These are phyloP conservation scores for Pseudotsuga menziesii DNA, from an alignment of 75 land plant genomes.

Conservation along the genomic window DNA sequence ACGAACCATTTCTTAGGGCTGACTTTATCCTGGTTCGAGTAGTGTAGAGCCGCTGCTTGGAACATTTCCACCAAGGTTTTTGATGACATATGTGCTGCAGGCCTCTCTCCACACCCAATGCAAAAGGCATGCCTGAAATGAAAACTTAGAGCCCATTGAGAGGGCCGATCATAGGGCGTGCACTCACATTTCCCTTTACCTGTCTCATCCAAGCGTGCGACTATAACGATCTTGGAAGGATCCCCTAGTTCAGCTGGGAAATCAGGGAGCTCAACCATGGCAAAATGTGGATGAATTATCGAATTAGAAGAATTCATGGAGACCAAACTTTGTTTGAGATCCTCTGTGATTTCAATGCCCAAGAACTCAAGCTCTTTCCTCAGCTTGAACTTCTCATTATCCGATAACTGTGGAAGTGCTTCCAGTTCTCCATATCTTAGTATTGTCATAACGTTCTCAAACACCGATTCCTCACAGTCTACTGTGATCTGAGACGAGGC, in stretches of 20 bases:
- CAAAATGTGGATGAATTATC: neutral
- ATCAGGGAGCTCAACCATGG: slow-evolving; percentile 11
- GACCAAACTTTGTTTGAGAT: neutral
- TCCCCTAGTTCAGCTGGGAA: slow-evolving; percentile 19
- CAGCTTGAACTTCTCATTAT: slow-evolving; percentile 12
- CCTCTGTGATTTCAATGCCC: slow-evolving; percentile 15
- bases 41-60: slow-evolving; percentile 19
- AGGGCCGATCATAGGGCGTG: slow-evolving; percentile 10
- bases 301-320: neutral
- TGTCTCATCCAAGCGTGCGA: slow-evolving; percentile 14
- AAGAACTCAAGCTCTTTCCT: slow-evolving; percentile 17
- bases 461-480: too few relatives aligned
- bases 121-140: slow-evolving; percentile 20
- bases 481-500: slow-evolving; percentile 10
- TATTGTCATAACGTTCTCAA: slow-evolving; percentile 5
- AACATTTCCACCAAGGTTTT: slow-evolving; percentile 14
- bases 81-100: slow-evolving; percentile 10
- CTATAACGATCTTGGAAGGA: slow-evolving; percentile 14
- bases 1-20: slow-evolving; percentile 19
- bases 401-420: slow-evolving; percentile 16
- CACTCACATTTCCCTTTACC: slow-evolving; percentile 16
- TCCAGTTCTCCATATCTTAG: slow-evolving; percentile 17
- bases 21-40: slow-evolving; percentile 13
- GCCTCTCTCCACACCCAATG: slow-evolving; percentile 10
- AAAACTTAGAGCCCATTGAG: slow-evolving; percentile 17